Evolutionary conservation across 441 rosid species (phyloP).

Genomic region (Aleurites moluccanus): DNA sequence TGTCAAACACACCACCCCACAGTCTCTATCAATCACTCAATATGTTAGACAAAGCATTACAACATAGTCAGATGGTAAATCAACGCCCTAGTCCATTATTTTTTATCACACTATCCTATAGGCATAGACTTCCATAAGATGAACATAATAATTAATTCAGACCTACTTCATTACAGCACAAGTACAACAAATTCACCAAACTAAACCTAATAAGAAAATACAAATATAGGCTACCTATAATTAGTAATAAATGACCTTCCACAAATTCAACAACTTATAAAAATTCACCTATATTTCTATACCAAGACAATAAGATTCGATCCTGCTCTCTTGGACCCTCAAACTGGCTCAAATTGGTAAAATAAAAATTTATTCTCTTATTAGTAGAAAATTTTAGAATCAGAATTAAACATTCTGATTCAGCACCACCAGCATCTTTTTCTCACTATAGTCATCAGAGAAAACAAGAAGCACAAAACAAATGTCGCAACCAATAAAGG

Average conservation of each 20-base stretch:
- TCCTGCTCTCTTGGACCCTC: no score
- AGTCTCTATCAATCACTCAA: slow-evolving; percentile 21
- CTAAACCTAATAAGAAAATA: background rate
- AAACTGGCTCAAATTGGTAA: background rate
- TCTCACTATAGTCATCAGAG: background rate
- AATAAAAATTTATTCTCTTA: no score
- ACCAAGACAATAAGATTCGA: no score
- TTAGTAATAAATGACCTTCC: background rate
- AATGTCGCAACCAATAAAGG: background rate
- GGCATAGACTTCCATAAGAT: slow-evolving; percentile 14
- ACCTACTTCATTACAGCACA: background rate
- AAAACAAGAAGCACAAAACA: background rate
- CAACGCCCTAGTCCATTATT: slow-evolving; percentile 4
- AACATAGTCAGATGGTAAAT: slow-evolving; percentile 6
- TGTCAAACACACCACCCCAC: slow-evolving; percentile 27
- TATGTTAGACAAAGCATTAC: slow-evolving; percentile 13
- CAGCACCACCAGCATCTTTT: no score
- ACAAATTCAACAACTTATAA: background rate
- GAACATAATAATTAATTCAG: background rate
- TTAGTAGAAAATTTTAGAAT: no score
- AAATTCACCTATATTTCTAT: background rate
- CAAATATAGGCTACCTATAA: background rate
- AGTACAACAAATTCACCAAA: background rate
- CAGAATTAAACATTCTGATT: no score
- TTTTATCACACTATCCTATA: background rate